Percentiles rank a stretch among this genome's conserved stretches.
These are phyloP conservation scores for Apodospora peruviana DNA, from an alignment of 495 filamentous ascomycete genomes.

Conservation along the genomic window DNA sequence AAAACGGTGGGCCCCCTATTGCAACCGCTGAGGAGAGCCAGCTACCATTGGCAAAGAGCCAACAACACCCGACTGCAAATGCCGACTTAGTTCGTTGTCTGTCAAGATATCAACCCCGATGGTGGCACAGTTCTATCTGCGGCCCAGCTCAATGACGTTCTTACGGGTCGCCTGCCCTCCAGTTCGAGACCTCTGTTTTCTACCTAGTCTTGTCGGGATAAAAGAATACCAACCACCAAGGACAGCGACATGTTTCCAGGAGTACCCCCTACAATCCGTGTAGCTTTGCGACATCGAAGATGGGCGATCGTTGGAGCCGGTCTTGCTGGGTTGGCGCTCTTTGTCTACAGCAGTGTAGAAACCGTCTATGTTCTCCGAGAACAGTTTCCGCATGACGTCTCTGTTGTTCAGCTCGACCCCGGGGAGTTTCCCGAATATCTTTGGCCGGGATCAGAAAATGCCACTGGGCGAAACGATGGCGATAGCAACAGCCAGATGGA, in stretches of 20 bases:
- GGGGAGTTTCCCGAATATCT: background rate
- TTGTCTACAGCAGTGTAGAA: background rate
- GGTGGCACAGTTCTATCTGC: no score
- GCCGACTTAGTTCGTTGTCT: no score
- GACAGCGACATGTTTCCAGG: constrained; percentile 1
- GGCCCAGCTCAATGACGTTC: background rate
- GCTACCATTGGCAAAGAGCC: no score
- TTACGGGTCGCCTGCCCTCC: background rate
- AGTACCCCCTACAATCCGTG: background rate
- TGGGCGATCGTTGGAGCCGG: background rate
- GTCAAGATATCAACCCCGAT: no score
- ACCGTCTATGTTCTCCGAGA: background rate
- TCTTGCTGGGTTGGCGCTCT: background rate
- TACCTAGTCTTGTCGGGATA: no score
- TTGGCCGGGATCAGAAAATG: no score
- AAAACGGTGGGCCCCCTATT: no score
- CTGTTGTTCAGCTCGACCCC: background rate
- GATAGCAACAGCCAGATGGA: background rate
- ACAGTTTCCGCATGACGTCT: background rate
- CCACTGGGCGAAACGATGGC: background rate
- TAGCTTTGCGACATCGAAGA: constrained; percentile 4
- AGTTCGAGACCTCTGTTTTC: background rate
- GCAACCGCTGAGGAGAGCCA: no score
- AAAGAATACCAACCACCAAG: background rate
- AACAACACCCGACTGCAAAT: no score